Percentiles rank a stretch among this genome's conserved stretches.
Evolutionary conservation across 306 rosid species (phyloP).

Genomic region (Lablab purpureus): DNA sequence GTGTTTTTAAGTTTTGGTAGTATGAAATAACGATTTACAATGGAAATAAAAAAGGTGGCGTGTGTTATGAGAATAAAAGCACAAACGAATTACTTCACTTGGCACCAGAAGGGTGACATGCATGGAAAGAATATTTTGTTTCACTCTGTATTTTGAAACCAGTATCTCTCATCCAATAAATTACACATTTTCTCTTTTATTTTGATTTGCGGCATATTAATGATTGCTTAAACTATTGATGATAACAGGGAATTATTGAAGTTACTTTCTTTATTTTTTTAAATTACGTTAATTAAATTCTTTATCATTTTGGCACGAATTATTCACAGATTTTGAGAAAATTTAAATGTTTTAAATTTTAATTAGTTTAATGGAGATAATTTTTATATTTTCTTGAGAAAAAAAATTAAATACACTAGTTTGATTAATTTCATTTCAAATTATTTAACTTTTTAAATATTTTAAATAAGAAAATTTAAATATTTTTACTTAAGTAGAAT

Average conservation of each 20-base stretch:
- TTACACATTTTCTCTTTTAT: neutral
- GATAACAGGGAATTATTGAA: neutral
- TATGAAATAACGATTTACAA: neutral
- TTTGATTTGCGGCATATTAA: neutral
- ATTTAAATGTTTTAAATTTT: too few species aligned
- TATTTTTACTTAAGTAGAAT: too few species aligned
- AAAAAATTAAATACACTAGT: too few species aligned
- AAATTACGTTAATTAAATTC: too few species aligned
- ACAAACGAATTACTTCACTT: neutral
- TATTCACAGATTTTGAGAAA: too few species aligned
- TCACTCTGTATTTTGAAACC: conserved; percentile 9
- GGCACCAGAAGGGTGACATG: neutral
- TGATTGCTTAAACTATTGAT: neutral
- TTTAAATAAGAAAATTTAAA: too few species aligned
- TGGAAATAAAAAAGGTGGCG: neutral
- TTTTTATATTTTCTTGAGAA: too few species aligned
- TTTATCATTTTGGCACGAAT: too few species aligned
- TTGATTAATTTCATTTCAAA: too few species aligned
- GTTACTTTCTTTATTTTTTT: neutral
- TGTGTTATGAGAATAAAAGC: conserved; percentile 8
- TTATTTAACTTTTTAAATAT: too few species aligned
- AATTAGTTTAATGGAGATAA: too few species aligned
- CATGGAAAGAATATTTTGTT: conserved; percentile 32
- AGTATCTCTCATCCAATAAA: conserved; percentile 30
- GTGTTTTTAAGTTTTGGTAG: conserved; percentile 4